These are phyloP conservation scores for Aspergillus tanneri DNA, from an alignment of 2,329 filamentous ascomycete genomes.

Conservation along the genomic window DNA sequence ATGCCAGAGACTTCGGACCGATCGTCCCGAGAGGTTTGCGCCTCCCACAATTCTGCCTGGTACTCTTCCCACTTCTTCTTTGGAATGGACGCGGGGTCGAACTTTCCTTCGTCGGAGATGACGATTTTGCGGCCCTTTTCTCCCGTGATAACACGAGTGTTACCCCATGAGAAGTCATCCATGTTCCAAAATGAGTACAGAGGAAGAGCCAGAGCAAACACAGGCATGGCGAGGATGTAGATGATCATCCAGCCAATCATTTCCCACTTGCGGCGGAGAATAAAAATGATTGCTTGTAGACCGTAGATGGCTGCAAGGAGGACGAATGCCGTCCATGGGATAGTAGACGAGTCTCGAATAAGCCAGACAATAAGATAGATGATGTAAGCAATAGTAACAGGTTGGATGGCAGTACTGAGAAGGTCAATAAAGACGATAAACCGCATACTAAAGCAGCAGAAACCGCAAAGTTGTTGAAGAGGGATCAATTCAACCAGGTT, in stretches of 20 bases:
- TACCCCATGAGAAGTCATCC: slow-evolving; percentile 99
- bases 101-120: slow-evolving; percentile 95
- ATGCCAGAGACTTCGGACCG: slow-evolving; percentile 88
- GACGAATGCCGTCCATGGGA: slow-evolving; percentile 85
- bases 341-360: slow-evolving; percentile 57
- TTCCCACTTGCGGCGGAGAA: slow-evolving; percentile 94
- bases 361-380: slow-evolving; percentile 81
- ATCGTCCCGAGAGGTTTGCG: slow-evolving; percentile 79
- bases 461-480: slow-evolving; percentile 90
- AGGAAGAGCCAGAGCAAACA: slow-evolving; percentile 87
- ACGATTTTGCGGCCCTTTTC: slow-evolving; percentile 90
- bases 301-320: slow-evolving; percentile 94
- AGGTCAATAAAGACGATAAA: slow-evolving; percentile 96
- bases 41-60: slow-evolving; percentile 96
- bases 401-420: slow-evolving; percentile 86
- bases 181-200: slow-evolving; percentile 98
- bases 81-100: slow-evolving; percentile 87
- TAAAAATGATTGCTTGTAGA: slow-evolving; percentile 95
- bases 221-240: slow-evolving; percentile 84
- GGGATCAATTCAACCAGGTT: slow-evolving; percentile 95
- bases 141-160: slow-evolving; percentile 93
- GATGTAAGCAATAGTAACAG: slow-evolving; percentile 86
- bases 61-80: slow-evolving; percentile 99
- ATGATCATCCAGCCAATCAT: slow-evolving; percentile 99
- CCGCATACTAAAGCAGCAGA: slow-evolving; percentile 99